These are phyloP conservation scores for Colletotrichum endophyticum DNA, from an alignment of 2,329 filamentous ascomycete species.

Conservation along the genomic window DNA sequence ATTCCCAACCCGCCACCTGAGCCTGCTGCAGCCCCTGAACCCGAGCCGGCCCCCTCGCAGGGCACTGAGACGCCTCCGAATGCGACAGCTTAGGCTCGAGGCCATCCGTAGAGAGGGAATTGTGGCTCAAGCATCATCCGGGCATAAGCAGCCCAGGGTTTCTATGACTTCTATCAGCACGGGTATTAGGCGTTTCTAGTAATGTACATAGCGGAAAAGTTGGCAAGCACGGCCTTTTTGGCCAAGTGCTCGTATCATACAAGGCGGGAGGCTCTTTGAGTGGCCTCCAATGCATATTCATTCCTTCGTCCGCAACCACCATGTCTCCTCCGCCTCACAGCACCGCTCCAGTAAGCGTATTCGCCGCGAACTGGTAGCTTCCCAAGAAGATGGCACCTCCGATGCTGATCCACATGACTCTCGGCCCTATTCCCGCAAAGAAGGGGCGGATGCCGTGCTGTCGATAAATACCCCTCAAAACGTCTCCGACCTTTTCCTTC, in stretches of 20 bases:
- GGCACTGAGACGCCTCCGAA: conserved; percentile 11
- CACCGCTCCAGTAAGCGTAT: conserved; percentile 61
- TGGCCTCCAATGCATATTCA: not conserved
- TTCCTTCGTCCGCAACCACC: not conserved
- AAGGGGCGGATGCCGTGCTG: conserved; percentile 72
- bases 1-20: conserved; percentile 41
- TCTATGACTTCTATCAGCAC: conserved; percentile 12
- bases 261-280: conserved; percentile 1
- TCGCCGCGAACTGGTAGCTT: conserved; percentile 88
- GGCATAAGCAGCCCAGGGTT: not conserved
- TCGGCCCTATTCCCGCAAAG: conserved; percentile 78
- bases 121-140: not conserved
- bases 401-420: conserved; percentile 93
- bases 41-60: conserved; percentile 5
- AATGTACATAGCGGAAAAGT: conserved; percentile 20
- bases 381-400: conserved; percentile 95
- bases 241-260: conserved; percentile 1
- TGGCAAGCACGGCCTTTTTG: not conserved
- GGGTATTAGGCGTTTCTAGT: conserved; percentile 18
- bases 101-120: not conserved
- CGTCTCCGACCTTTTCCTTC: conserved; percentile 60
- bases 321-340: not conserved
- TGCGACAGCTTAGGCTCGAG: not conserved
- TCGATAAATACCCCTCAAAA: conserved; percentile 69
- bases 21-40: not conserved